Evolutionary conservation across 2,329 filamentous ascomycete species (phyloP), one percentile per base, ranked within the genome.

Genomic region (Talaromyces piceae): DNA sequence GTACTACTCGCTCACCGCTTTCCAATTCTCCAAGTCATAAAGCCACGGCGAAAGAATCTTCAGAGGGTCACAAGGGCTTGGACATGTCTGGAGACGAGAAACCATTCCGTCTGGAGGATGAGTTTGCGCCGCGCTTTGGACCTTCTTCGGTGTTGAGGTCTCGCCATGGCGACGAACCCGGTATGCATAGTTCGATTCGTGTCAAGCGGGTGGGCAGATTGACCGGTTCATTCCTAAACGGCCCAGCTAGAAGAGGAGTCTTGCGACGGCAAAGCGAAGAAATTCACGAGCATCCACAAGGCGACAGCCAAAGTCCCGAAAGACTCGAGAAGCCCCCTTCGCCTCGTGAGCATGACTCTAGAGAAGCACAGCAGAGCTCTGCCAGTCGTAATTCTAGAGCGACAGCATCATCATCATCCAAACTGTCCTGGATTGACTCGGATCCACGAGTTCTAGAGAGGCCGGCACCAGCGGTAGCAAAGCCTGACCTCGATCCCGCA

Each of bases 171-270:
- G 85, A 90, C 22, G 83, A 86, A 28, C 70, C 73, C 28, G 83
- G 80, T 12, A 72, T 82, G 1, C 86, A 88, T 54, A 84, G 84
- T 59, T 89, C 88, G 0, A 81, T 90, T 76, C 80, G 88, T 4
- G 75, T 91, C 53, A 91, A 91, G 69, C 77, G 87, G 54, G 80
- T 88, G 12, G 85, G 84, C 13, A 87, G 88, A 67, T 76, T 86
- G 6, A 81, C 85, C 2, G 88, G 88, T 1, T 86, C 82, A 54
- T 91, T 91, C 58, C 73, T 93, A 20, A 89, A 87, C 58, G 88
- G 87, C 1, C 88, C 88, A 25, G 87, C 88, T 18, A 80, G 88
- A 50, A 78, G 89, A 58, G 88, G 87, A 23, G 79, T 86, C 55
- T 77, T 73, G 57, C 70, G 70, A 59, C 73, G 74, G 47, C 73